Evolutionary conservation across 2,329 filamentous ascomycete genomes (phyloP), one percentile per base, ranked within the genome.

Genomic region (Whalleya microplaca): DNA sequence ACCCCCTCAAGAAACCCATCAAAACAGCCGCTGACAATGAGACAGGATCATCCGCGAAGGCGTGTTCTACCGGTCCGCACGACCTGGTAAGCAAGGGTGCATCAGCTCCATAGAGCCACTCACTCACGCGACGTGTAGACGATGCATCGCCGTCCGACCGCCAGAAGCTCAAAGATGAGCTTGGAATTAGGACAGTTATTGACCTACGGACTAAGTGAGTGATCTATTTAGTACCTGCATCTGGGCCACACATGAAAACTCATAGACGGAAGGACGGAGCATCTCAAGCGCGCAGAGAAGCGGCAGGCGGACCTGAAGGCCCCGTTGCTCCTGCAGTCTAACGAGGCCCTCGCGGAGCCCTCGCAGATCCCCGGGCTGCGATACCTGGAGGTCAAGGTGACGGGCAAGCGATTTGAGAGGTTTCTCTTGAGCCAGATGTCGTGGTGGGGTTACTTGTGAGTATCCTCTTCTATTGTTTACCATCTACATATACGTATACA

Each of bases 171-270:
- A 73, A 77, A 9, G 73, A 85, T 7, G 80, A 85, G 29, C 81
- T 88, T 64, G 80, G 83, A 20, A 83, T 96, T 61, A 84, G 80
- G 63, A 91, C 86, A 2, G 83, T 96, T 41, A 82, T 96, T 57
- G 92, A 96, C 75, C 77, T 96, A 10, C 84, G 92, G 53, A 91
- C 91, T 59, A 85, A 88, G 85, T 91, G 80, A 57, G 72, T 51
- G n/a, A 8, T 43, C 29, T 21, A 10, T 20, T 23, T 49, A 4
- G 23, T 27, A 9, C 32, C 32, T 16, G 14, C 8, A 37, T 37
- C 4, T 16, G n/a, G n/a, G n/a, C n/a, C n/a, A n/a, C n/a, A n/a
- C n/a, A n/a, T n/a, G n/a, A 3, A 16, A 12, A 37, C 10, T 37
- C 32, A 37, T 12, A 16, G 3, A 37, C 5, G 32, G 32, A 54